Evolutionary conservation across 202 grass and related monocot species (phyloP).

Genomic region (Panicum virgatum): DNA sequence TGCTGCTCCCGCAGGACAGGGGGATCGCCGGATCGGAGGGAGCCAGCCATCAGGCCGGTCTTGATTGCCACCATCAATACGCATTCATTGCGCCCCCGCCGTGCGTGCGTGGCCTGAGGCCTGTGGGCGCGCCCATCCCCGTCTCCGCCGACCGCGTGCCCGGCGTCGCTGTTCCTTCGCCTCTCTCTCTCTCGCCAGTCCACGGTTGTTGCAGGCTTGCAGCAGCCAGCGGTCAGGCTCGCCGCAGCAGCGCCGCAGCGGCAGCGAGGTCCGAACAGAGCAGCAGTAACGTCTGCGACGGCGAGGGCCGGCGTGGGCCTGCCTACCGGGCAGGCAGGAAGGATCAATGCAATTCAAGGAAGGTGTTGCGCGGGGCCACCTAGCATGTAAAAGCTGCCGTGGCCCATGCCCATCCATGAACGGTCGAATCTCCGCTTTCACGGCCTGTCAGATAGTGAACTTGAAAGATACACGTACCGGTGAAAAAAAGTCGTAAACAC

Average conservation of each 20-base stretch:
- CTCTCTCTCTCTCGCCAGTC: neutral
- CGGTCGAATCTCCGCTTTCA: conserved; percentile 5
- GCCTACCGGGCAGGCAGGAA: neutral
- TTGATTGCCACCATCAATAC: conserved; percentile 47
- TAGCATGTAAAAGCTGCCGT: neutral
- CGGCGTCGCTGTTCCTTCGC: neutral
- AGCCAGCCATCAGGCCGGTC: neutral
- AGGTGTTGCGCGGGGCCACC: neutral
- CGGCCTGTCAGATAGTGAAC: neutral
- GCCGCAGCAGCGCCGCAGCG: neutral
- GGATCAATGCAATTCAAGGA: conserved; percentile 17
- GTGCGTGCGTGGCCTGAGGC: neutral
- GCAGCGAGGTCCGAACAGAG: neutral
- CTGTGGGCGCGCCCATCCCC: neutral
- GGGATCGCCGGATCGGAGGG: neutral
- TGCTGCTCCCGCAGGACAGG: neutral
- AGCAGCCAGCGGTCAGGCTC: neutral
- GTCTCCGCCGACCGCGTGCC: neutral
- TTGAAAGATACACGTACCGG: neutral
- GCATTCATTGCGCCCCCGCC: conserved; percentile 44
- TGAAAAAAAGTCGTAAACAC: too few species aligned
- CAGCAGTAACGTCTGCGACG: neutral
- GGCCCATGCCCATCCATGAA: neutral
- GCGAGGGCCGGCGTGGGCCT: neutral
- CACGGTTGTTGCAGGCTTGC: neutral